These are phyloP conservation scores for Pseudogymnoascus pannorum DNA, from an alignment of 2,329 filamentous ascomycete genomes.

Conservation along the genomic window DNA sequence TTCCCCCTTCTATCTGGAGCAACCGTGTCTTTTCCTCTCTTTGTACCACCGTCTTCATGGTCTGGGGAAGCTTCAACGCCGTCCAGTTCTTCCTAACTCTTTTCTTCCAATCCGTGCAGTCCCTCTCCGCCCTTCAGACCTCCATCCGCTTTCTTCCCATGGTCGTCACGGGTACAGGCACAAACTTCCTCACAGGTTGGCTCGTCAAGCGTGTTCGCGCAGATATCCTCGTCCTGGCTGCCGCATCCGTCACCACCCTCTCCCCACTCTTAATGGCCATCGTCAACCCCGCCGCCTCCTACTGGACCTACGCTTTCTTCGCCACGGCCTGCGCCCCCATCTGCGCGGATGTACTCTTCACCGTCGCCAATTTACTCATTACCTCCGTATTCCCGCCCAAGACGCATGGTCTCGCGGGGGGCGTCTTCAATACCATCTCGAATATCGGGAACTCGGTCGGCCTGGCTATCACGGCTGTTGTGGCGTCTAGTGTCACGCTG, in stretches of 20 bases:
- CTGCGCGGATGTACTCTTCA: slow-evolving; percentile 44
- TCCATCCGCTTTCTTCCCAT: slow-evolving; percentile 37
- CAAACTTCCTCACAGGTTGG: slow-evolving; percentile 39
- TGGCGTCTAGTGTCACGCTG: slow-evolving; percentile 39
- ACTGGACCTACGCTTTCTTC: slow-evolving; percentile 40
- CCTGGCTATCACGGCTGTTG: slow-evolving; percentile 42
- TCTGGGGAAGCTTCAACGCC: slow-evolving; percentile 28
- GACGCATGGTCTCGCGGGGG: slow-evolving; percentile 52
- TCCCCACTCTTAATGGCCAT: slow-evolving; percentile 40
- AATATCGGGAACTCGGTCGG: slow-evolving; percentile 50
- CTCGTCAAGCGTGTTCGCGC: slow-evolving; percentile 38
- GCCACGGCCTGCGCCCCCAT: slow-evolving; percentile 34
- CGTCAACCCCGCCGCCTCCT: slow-evolving; percentile 37
- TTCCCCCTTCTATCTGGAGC: slow-evolving; percentile 31
- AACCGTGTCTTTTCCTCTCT: slow-evolving; percentile 28
- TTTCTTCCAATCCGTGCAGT: slow-evolving; percentile 22
- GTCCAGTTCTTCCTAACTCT: slow-evolving; percentile 25
- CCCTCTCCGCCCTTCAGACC: slow-evolving; percentile 16
- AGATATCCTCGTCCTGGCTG: slow-evolving; percentile 35
- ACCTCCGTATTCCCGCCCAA: slow-evolving; percentile 47
- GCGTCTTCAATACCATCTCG: slow-evolving; percentile 51
- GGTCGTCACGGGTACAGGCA: slow-evolving; percentile 32
- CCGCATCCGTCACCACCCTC: slow-evolving; percentile 29
- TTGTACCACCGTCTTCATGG: slow-evolving; percentile 29
- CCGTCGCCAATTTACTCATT: slow-evolving; percentile 47